These are phyloP conservation scores for Gleditsia sinensis DNA, from an alignment of 306 rosid species.

Conservation along the genomic window DNA sequence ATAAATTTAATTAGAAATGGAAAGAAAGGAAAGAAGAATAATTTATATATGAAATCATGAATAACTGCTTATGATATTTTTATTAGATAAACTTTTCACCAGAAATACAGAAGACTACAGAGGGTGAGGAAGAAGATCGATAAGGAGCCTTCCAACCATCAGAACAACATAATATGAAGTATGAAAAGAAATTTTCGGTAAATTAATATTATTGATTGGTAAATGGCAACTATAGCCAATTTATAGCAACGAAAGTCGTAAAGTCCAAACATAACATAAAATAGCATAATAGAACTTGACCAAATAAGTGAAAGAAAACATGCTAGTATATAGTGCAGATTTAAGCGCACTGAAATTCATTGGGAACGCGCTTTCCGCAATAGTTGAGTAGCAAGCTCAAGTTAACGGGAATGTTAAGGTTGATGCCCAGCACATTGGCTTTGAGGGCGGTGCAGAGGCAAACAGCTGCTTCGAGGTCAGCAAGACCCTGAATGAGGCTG, in stretches of 20 bases:
- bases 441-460: slow-evolving; percentile 90
- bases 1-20: background rate
- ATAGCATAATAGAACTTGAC: slow-evolving; percentile 3
- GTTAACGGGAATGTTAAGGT: slow-evolving; percentile 60
- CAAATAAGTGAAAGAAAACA: background rate
- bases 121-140: slow-evolving; percentile 20
- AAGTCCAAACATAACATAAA: background rate
- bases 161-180: background rate
- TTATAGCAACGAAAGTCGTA: background rate
- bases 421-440: slow-evolving; percentile 63
- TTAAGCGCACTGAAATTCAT: slow-evolving; percentile 59
- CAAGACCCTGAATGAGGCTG: slow-evolving; percentile 56
- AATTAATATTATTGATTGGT: background rate
- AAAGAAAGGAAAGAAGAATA: too few relatives aligned
- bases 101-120: background rate
- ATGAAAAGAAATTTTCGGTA: background rate
- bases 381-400: slow-evolving; percentile 70
- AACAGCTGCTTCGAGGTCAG: slow-evolving; percentile 78
- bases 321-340: background rate
- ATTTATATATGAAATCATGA: background rate
- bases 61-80: background rate
- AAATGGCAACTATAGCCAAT: background rate
- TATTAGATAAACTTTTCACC: slow-evolving; percentile 8
- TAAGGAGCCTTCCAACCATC: slow-evolving; percentile 27
- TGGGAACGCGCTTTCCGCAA: slow-evolving; percentile 65